phyloP scores from a whole-genome alignment of 2,329 filamentous ascomycete genomes.

The Microdochium trichocladiopsis region DNA sequence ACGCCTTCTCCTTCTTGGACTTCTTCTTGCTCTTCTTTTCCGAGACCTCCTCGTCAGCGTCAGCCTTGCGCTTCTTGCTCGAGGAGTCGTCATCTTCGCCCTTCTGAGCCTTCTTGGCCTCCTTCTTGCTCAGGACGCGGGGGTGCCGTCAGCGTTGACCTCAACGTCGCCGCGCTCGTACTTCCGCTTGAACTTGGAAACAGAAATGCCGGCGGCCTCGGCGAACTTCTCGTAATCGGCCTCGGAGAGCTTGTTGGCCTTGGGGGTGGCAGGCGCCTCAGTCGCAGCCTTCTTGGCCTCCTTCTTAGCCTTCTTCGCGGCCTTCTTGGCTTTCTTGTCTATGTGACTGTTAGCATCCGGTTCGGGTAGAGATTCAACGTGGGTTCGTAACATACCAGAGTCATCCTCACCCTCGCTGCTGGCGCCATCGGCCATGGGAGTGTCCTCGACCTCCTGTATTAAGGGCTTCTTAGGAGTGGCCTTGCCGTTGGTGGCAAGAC shows the following conservation, averaged over 20 bases:
- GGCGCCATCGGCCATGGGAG: constrained; percentile 32
- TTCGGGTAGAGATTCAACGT: background rate
- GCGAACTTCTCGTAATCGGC: constrained; percentile 54
- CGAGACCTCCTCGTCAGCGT: constrained; percentile 54
- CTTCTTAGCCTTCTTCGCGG: constrained; percentile 27
- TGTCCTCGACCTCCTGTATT: constrained; percentile 29
- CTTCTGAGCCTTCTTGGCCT: constrained; percentile 66
- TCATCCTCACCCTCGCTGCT: constrained; percentile 38
- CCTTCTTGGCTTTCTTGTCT: constrained; percentile 20
- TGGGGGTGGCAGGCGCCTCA: constrained; percentile 24
- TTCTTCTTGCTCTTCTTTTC: constrained; percentile 56
- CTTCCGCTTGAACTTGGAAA: constrained; percentile 61
- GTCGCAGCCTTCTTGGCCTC: constrained; percentile 20
- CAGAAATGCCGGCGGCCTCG: constrained; percentile 30
- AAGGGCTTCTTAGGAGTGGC: constrained; percentile 30
- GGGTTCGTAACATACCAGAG: constrained; percentile 17
- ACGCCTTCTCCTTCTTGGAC: constrained; percentile 55
- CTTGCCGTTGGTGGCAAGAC: constrained; percentile 58
- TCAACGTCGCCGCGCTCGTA: constrained; percentile 69
- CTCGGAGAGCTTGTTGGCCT: constrained; percentile 39
- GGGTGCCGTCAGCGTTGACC: constrained; percentile 56
- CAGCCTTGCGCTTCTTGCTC: constrained; percentile 66
- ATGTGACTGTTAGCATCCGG: constrained; percentile 6
- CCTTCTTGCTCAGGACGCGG: constrained; percentile 66
- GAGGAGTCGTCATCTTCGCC: constrained; percentile 38